Base-by-base conservation (phyloP, 108 stramenopile species). In the Skeletonema grethae region DNA sequence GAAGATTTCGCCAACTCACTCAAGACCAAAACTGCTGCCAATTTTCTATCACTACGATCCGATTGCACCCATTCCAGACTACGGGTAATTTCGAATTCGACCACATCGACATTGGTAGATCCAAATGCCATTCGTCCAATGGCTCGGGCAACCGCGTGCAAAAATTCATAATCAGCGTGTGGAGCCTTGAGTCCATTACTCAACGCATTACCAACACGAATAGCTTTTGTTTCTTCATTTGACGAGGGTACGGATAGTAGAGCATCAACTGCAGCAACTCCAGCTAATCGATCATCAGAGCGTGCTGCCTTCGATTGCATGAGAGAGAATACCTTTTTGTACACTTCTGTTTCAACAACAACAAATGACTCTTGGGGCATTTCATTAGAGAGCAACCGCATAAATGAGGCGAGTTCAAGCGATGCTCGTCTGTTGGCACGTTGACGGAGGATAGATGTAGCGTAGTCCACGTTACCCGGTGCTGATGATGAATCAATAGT, bases 51-150 rank as follows among this genome's bases (percentile, higher is more conserved):
- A 8, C 90, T 89, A 22, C 90, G 69, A 50, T 91, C 93, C 10
- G 87, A 72, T 56, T 87, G 71, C 8, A 99, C 76, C 97, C 97
- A 98, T 82, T 98, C 96, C 66, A 98, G 71, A 12, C 94, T 90
- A 11, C 97, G 85, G 0, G 83, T 84, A 3, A 98, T 85, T 75
- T 98, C 99, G 46, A 94, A 90, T 62, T 97, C 96, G 24, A 99
- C 92, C 70, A 89, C 91, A 68, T 98, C 97, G 5, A 93, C 88
- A 73, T 92, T 90, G 1, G 90, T 70, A 9, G 90, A 76, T 16
- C 90, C 79, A 46, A 62, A 72, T 1, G 97, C 93, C 93, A 99
- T 94, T 36, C 91, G 83, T 0, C 99, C 99, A 31, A 99, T 73
- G 0, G 96, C 96, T 43, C 86, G 84, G 31, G 95, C 80, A 20